Base-by-base conservation (phyloP, 202 grass and related monocot genomes). In the Elaeis oleifera region DNA sequence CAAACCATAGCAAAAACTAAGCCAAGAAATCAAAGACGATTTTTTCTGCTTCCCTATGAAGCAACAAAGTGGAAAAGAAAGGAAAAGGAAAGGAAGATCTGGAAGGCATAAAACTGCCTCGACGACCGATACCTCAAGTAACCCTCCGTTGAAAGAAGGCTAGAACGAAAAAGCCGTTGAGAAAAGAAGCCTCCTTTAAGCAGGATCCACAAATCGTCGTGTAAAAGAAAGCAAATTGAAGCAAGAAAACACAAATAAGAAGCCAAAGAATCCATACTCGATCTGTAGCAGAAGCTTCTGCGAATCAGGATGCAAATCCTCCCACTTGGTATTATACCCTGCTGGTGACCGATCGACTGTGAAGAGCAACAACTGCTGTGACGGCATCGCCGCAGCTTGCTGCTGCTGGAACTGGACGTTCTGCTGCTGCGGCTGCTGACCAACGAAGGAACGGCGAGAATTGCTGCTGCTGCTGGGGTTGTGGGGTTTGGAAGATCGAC, bases 251-350 rank as follows among this genome's bases (percentile, higher is more conserved):
- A 55, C 52, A 63, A 56, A 20, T 29, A 65, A 54, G 17, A 25
- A 66, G 4, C 36, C 5, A 60, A 67, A 74, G 32, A 44, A 17
- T 0, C 31, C 81, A 61, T 84, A 91, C 88, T 92, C 88, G 74
- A 97, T 97, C 79, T 80, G 84, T 36, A 86, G 81, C 18, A 97
- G 74, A 50, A 89, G 59, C 70, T 97, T 97, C 65, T 97, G 88
- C n/a, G 92, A 92, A 4, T 86, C 84, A 6, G 77, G 58, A 63
- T 92, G 92, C 75, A 97, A 71, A 71, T 97, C 88, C 71, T 84
- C 92, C 79, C 81, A 97, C 64, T 91, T 92, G 36, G 84, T 86
- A 54, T 56, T 89, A 69, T 88, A 97, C 18, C 84, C 82, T 3
- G 84, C 92, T 3, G 82, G 81, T 48, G 69, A 76, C 69, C 74